These are phyloP conservation scores for Wickerhamiella vanderwaltii DNA, from an alignment of 805 yeast species.

Conservation along the genomic window DNA sequence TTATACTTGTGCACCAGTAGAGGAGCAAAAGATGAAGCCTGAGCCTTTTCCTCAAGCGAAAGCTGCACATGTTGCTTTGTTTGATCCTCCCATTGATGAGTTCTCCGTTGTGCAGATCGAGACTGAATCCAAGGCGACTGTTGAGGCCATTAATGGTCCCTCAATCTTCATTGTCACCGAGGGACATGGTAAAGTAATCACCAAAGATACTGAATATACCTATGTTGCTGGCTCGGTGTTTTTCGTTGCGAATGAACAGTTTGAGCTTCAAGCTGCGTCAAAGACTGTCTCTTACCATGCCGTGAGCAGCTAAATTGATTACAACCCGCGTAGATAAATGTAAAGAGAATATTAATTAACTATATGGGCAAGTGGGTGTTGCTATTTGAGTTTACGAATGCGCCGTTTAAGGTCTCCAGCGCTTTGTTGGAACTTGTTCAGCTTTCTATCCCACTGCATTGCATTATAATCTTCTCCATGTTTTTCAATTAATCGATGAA, in stretches of 20 bases:
- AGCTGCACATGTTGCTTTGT: constrained; percentile 36
- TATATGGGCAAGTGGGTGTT: not conserved
- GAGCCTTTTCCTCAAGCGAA: constrained; percentile 34
- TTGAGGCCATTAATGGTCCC: constrained; percentile 68
- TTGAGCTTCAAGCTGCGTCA: constrained; percentile 36
- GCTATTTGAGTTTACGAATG: constrained; percentile 54
- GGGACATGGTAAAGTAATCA: constrained; percentile 54
- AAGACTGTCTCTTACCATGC: constrained; percentile 80
- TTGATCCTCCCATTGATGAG: constrained; percentile 95
- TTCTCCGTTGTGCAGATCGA: constrained; percentile 83
- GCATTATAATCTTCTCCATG: constrained; percentile 80
- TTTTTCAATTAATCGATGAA: constrained; percentile 48
- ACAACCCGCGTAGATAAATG: not conserved
- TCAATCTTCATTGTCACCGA: constrained; percentile 73
- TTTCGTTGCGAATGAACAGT: constrained; percentile 62
- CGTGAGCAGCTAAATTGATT: constrained; percentile 27
- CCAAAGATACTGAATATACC: constrained; percentile 32
- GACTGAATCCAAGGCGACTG: constrained; percentile 35
- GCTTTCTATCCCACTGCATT: constrained; percentile 85
- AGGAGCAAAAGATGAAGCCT: constrained; percentile 82
- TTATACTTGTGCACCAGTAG: constrained; percentile 77
- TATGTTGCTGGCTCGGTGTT: constrained; percentile 67
- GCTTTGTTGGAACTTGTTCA: constrained; percentile 71
- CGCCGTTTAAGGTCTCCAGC: constrained; percentile 74
- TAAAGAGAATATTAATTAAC: not conserved